These are phyloP conservation scores for Typha latifolia DNA, from an alignment of 176 grass and related monocot species.

Conservation along the genomic window DNA sequence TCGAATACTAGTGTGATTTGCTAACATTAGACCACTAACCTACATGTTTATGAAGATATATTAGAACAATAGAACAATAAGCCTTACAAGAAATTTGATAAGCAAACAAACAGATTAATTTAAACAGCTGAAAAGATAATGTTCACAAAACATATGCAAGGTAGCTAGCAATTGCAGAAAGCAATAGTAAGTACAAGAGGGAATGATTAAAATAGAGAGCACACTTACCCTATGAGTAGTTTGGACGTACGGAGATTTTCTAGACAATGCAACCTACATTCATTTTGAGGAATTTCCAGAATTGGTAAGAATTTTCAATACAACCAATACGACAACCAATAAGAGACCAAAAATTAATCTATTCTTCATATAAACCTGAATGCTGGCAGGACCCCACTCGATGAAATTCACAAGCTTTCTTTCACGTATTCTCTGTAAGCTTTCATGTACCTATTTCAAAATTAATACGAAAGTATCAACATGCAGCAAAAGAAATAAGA, in stretches of 20 bases:
- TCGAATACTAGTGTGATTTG: slow-evolving; percentile 91
- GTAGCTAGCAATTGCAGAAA: neutral
- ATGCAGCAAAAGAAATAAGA: neutral
- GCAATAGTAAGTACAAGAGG: neutral
- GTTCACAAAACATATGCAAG: neutral
- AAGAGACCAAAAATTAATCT: neutral
- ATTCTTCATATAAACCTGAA: slow-evolving; percentile 46
- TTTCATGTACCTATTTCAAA: slow-evolving; percentile 74
- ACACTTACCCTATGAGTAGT: slow-evolving; percentile 84
- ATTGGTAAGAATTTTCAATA: slow-evolving; percentile 2
- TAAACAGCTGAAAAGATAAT: neutral
- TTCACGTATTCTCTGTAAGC: slow-evolving; percentile 92
- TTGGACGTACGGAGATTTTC: slow-evolving; percentile 99
- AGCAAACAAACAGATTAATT: neutral
- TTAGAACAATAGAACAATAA: neutral
- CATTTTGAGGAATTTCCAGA: slow-evolving; percentile 16
- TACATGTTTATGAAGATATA: slow-evolving; percentile 12
- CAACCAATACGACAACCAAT: too few species aligned
- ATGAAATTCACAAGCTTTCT: slow-evolving; percentile 99
- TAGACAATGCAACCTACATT: slow-evolving; percentile 84
- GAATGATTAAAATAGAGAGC: neutral
- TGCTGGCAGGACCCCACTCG: slow-evolving; percentile 98
- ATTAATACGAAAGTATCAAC: neutral
- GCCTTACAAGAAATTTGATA: neutral
- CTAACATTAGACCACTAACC: slow-evolving; percentile 96